phyloP scores from a whole-genome alignment of 116 monocot species.

The Posidonia oceanica region DNA sequence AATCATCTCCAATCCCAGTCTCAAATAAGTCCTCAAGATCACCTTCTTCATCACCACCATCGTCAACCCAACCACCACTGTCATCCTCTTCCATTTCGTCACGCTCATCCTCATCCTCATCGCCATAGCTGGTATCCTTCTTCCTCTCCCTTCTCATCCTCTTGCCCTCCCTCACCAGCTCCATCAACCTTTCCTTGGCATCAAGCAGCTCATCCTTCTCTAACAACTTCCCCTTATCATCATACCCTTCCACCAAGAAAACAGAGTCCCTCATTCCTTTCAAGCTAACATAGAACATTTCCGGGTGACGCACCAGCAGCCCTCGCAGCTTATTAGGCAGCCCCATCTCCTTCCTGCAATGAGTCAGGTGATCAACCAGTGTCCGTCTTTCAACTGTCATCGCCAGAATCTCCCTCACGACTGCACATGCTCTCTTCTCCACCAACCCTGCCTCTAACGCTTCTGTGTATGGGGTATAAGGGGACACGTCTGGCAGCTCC shows the following conservation, averaged over 20 bases:
- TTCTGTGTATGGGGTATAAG: constrained; percentile 16
- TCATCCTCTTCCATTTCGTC: constrained; percentile 17
- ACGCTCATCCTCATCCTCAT: constrained; percentile 19
- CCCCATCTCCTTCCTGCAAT: constrained; percentile 72
- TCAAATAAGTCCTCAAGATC: constrained; percentile 54
- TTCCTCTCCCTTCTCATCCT: constrained; percentile 55
- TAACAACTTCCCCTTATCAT: constrained; percentile 49
- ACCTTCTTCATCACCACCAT: constrained; percentile 27
- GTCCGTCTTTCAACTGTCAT: constrained; percentile 92
- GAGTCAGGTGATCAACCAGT: constrained; percentile 81
- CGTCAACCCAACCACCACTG: constrained; percentile 5
- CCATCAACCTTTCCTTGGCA: constrained; percentile 38
- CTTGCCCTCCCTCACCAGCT: constrained; percentile 71
- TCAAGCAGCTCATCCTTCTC: constrained; percentile 54
- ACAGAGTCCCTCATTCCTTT: constrained; percentile 86
- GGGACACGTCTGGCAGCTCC: constrained; percentile 45
- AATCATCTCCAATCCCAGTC: constrained; percentile 58
- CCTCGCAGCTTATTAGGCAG: constrained; percentile 68
- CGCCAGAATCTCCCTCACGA: constrained; percentile 77
- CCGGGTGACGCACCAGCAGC: constrained; percentile 87
- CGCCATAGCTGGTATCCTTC: constrained; percentile 19
- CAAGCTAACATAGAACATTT: constrained; percentile 93
- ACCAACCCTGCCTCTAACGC: constrained; percentile 18
- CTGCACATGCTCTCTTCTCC: constrained; percentile 76
- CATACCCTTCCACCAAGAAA: constrained; percentile 79